Evolutionary conservation across 768 basidiomycete genomes (phyloP), one percentile per base, ranked within the genome.

Genomic region (Pleurotus tuber-regium): DNA sequence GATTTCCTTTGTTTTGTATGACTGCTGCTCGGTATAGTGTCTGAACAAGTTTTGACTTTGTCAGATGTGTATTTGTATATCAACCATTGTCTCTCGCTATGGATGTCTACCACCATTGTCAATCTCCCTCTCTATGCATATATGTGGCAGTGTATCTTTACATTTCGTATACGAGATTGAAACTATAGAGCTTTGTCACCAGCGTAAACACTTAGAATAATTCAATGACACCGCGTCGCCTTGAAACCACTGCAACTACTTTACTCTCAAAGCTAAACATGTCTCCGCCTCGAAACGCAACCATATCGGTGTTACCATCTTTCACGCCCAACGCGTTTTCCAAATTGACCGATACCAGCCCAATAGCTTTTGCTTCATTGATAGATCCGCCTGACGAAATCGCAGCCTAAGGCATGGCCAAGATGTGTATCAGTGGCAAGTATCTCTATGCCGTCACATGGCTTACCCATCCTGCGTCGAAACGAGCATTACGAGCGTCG

Each of bases 401-500:
- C 1, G 63, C 55, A 38, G 57, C 59, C 65, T 69, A 14, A 18
- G 30, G 4, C 4, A 48, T 9, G 19, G 31, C 38, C 41, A 46
- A n/a, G 19, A 23, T 26, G 46, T n/a, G 31, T 40, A 43, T 12
- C 46, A 18, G 4, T 26, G 4, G 38, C 21, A 5, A 31, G 10
- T 31, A 16, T 10, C 12, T 11, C 12, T 6, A 28, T 21, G n/a
- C n/a, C n/a, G n/a, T n/a, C n/a, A n/a, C n/a, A 50, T 38, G 10
- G 64, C 66, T 30, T 56, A 79, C 81, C 80, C 80, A 79, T 29
- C 70, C 78, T 2, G 76, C 54, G 16, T 92, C 89, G 52, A 90
- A 86, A 6, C 88, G 74, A 2, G 82, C 77, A 54, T 87, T 88
- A 23, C 84, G 78, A 2, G 84, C 85, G 39, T 74, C 71, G 75